Conservation (phyloP, 257 asterid species). For the Catharanthus roseus region DNA sequence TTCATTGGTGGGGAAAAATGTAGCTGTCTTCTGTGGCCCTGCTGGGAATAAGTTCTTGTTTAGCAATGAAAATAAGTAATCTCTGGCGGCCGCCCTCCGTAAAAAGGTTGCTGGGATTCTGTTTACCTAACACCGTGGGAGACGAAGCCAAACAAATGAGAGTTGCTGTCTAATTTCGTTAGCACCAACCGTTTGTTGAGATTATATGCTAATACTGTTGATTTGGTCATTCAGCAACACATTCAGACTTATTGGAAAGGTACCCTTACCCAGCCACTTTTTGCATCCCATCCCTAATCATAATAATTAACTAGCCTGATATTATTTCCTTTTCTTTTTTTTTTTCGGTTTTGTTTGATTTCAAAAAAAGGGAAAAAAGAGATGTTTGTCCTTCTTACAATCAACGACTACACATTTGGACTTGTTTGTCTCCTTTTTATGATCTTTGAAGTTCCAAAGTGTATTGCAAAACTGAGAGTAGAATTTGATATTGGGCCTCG, state of each 20-base stretch:
- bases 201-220: constrained; percentile 47
- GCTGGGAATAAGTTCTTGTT: constrained; percentile 56
- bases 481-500: constrained; percentile 53
- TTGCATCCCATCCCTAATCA: too few species aligned
- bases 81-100: constrained; percentile 68
- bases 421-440: constrained; percentile 66
- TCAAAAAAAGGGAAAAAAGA: constrained; percentile 38
- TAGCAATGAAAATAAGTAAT: constrained; percentile 52
- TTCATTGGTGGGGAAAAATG: constrained; percentile 25
- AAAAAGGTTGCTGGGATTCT: constrained; percentile 40
- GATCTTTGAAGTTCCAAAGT: constrained; percentile 56
- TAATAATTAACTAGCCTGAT: too few species aligned
- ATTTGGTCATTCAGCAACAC: constrained; percentile 46
- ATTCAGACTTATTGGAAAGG: constrained; percentile 58
- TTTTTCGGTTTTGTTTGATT: too few species aligned
- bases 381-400: constrained; percentile 46
- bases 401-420: constrained; percentile 57
- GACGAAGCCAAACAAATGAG: constrained; percentile 57
- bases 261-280: constrained; percentile 11
- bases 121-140: constrained; percentile 42
- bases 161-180: constrained; percentile 46
- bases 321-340: not conserved
- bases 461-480: constrained; percentile 47
- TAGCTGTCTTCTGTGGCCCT: constrained; percentile 41
- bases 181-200: constrained; percentile 53